Conservation (phyloP, 2,329 filamentous ascomycete genomes). For the Clonostachys sp. region DNA sequence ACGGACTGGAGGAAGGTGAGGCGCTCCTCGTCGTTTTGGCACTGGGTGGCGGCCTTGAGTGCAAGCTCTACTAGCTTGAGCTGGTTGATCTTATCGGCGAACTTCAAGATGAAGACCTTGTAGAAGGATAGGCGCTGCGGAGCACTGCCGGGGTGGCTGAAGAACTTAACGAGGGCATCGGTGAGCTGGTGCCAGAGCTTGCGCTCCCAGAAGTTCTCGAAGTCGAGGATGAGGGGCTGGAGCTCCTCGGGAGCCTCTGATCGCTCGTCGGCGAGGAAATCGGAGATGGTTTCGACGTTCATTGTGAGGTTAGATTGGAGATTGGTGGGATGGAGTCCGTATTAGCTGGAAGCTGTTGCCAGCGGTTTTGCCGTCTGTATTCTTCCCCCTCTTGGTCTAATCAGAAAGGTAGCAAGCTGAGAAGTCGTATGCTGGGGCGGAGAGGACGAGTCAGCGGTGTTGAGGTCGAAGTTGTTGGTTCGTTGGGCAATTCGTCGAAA, state of each 20-base stretch:
- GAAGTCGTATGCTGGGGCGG: too few relatives aligned
- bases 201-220: conserved; percentile 96
- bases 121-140: conserved; percentile 85
- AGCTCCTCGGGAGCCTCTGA: conserved; percentile 83
- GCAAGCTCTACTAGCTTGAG: conserved; percentile 92
- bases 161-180: conserved; percentile 82
- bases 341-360: too few relatives aligned
- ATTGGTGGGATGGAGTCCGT: too few relatives aligned
- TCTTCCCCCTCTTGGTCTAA: too few relatives aligned
- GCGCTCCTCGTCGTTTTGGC: conserved; percentile 79
- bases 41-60: conserved; percentile 81
- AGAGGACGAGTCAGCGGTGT: too few relatives aligned
- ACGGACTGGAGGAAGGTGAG: conserved; percentile 80
- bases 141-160: conserved; percentile 75
- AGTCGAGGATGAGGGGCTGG: conserved; percentile 81
- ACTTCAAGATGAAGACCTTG: conserved; percentile 91
- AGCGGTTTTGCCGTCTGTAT: too few relatives aligned
- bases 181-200: conserved; percentile 99
- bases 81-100: conserved; percentile 98
- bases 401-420: too few relatives aligned
- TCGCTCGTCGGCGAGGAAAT: conserved; percentile 88
- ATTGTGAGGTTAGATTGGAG: conserved; percentile 37
- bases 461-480: too few relatives aligned
- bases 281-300: conserved; percentile 83
- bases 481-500: too few relatives aligned